Percentiles rank a stretch among this genome's conserved stretches.
Conservation (phyloP, 371 early-diverging fungal genomes). For the Capniomyces stellatus region DNA sequence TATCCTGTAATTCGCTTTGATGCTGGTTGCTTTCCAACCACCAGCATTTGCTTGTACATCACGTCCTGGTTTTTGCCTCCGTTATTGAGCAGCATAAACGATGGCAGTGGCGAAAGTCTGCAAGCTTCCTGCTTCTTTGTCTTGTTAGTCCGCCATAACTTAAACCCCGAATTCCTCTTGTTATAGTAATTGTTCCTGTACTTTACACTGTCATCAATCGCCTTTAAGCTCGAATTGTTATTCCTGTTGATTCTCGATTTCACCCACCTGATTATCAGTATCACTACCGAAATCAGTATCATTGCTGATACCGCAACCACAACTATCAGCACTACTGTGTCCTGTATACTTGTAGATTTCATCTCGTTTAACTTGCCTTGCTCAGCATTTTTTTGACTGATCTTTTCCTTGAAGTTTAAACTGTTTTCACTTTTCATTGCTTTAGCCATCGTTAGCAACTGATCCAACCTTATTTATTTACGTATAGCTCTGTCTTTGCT, state of each 20-base stretch:
- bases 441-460: too few species aligned
- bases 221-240: neutral
- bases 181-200: neutral
- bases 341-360: too few species aligned
- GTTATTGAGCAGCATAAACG: neutral
- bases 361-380: too few species aligned
- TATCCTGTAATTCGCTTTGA: neutral
- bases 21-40: neutral
- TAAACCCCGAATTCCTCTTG: neutral
- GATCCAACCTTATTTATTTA: too few species aligned
- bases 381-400: too few species aligned
- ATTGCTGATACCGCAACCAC: neutral
- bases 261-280: neutral
- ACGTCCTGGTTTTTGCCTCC: neutral
- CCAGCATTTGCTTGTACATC: neutral
- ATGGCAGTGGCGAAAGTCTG: neutral
- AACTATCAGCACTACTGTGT: neutral
- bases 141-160: neutral
- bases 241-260: neutral
- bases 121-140: neutral
- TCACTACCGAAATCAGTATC: neutral
- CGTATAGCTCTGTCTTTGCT: too few species aligned
- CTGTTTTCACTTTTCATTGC: too few species aligned
- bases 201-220: neutral
- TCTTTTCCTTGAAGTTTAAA: too few species aligned